Conservation (phyloP, 73 alveolate genomes). For the Effrenium voratum region DNA sequence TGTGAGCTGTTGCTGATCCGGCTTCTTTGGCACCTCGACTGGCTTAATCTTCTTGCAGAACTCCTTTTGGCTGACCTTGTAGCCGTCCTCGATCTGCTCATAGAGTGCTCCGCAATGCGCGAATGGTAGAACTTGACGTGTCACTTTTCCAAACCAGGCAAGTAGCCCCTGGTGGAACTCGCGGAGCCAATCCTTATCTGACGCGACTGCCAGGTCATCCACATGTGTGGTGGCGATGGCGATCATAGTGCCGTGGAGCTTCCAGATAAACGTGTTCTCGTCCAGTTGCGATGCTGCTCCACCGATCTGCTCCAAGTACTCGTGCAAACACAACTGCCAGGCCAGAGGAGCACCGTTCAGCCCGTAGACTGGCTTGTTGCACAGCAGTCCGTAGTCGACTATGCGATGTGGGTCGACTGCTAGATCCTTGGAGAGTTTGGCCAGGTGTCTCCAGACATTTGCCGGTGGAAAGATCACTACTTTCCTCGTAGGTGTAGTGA, state of each 20-base stretch:
- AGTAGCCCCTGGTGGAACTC: neutral
- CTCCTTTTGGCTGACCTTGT: neutral
- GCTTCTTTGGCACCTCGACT: neutral
- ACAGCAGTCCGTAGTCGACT: neutral
- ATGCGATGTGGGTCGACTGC: neutral
- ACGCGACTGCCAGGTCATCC: neutral
- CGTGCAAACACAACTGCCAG: neutral
- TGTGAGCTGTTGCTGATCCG: neutral
- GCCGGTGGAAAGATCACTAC: too few relatives aligned
- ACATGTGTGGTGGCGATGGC: neutral
- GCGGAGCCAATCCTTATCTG: neutral
- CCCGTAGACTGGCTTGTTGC: slow-evolving; percentile 1
- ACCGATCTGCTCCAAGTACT: neutral
- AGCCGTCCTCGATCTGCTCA: neutral
- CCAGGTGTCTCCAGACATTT: too few relatives aligned
- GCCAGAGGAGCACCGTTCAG: slow-evolving; percentile 9
- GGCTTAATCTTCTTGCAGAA: neutral
- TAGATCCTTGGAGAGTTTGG: neutral
- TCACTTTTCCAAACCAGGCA: neutral
- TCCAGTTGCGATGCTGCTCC: neutral
- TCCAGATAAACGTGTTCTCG: neutral
- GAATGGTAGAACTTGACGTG: neutral
- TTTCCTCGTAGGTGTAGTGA: too few relatives aligned
- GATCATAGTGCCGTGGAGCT: neutral
- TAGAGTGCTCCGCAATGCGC: neutral